Percentiles rank a stretch among this genome's conserved stretches.
Conservation (phyloP, 2,329 filamentous ascomycete species). For the Sporothrix brasiliensis region DNA sequence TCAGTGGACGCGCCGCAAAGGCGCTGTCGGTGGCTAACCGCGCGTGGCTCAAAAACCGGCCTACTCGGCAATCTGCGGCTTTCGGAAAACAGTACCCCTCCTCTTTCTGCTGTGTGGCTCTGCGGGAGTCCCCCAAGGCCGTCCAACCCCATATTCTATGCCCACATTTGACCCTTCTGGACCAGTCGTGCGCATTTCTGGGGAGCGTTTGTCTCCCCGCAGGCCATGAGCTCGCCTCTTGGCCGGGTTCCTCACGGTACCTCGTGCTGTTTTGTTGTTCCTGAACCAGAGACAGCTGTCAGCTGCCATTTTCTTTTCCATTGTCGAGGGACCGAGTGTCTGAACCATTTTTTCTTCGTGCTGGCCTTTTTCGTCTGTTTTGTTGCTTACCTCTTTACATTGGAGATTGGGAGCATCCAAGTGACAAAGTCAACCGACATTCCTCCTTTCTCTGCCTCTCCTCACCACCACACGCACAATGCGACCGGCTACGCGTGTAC, state of each 20-base stretch:
- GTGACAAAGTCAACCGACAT: not conserved
- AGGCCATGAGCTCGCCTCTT: not conserved
- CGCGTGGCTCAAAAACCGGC: not conserved
- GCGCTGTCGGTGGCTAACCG: not conserved
- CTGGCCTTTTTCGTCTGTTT: not conserved
- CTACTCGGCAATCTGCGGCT: constrained; percentile 33
- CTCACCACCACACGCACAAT: constrained; percentile 32
- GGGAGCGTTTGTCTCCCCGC: not conserved
- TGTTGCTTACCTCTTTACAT: not conserved
- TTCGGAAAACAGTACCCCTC: constrained; percentile 32
- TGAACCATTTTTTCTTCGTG: not conserved
- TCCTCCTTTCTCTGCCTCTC: not conserved
- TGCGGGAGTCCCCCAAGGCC: not conserved
- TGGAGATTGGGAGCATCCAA: constrained; percentile 20
- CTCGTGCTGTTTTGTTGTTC: not conserved
- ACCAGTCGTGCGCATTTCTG: not conserved
- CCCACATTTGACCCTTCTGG: not conserved
- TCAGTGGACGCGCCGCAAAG: constrained; percentile 5
- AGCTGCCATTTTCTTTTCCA: not conserved
- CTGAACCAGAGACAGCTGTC: not conserved
- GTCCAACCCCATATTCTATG: not conserved
- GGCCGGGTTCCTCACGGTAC: not conserved
- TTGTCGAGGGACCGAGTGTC: constrained; percentile 14
- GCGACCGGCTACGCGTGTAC: constrained; percentile 37
- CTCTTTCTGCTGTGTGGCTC: not conserved